Base-by-base conservation (phyloP, 208 protist genomes). In the Herpetomonas tarakana region DNA sequence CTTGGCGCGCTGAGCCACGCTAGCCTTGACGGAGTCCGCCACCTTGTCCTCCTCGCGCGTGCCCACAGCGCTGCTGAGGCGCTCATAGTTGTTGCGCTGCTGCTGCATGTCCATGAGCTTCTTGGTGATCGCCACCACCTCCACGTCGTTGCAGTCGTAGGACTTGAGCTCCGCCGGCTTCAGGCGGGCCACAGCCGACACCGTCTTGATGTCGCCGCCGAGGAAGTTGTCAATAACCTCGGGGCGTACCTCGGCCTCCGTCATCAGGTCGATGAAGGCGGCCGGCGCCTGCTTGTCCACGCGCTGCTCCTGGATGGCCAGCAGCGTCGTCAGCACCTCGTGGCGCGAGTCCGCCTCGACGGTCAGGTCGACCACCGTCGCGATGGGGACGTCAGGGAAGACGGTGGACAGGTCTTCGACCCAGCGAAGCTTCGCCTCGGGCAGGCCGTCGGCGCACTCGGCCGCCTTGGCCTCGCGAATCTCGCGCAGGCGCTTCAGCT, bases 231-330 rank as follows among this genome's bases (percentile, higher is more conserved):
- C 47, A 24, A 84, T 72, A 21, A 83, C 66, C 2, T 29, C 59
- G 2, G 53, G 62, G 25, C 78, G 70, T 60, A 93, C 66, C 26
- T 80, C 71, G 26, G 84, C 71, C 21, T 69, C 70, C 3, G 38
- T 38, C 68, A 93, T 70, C 35, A 96, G 62, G 35, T 83, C 68
- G 59, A 81, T 69, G 38, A 94, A 88, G 11, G 79, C 74, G 18
- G 66, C 66, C 18, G 73, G 62, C 4, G 73, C 45, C 22, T 81
- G 52, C 39, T 75, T 68, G 53, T 92, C 75, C 7, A 92, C 59
- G 35, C 76, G 59, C 52, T 91, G 72, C 24, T 70, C 57, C 62
- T 92, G 76, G n/a, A 96, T 87, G 28, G 70, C 73, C 9, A 82
- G 57, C 27, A 86, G 44, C 0, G 63, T 74, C 18, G 41, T 52